Conservation (phyloP, 352 stramenopile species). For the Phytopythium cucurbitacearum region DNA sequence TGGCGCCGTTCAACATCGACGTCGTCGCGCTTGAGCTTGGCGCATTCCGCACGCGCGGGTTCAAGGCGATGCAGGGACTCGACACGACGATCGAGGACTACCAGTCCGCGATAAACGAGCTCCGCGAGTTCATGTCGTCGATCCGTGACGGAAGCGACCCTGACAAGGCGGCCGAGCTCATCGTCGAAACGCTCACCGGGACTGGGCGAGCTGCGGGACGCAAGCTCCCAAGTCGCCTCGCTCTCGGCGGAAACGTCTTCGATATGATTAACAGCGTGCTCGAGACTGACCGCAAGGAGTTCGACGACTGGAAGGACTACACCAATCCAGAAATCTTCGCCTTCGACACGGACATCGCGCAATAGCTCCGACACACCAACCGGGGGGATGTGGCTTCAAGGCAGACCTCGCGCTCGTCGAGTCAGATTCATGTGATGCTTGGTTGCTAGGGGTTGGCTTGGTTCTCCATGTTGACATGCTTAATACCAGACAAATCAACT, state of each 20-base stretch:
- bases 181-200: constrained; percentile 30
- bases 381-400: too few species aligned
- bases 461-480: too few species aligned
- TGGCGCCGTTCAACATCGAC: constrained; percentile 21
- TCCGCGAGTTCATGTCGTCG: constrained; percentile 19
- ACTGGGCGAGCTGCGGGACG: constrained; percentile 20
- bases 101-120: constrained; percentile 14
- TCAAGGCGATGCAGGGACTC: constrained; percentile 9
- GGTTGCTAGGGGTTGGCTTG: too few species aligned
- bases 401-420: too few species aligned
- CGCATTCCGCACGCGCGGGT: constrained; percentile 14
- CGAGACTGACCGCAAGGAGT: not conserved
- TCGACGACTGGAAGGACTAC: not conserved
- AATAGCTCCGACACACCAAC: too few species aligned
- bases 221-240: not conserved
- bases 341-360: too few species aligned
- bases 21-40: constrained; percentile 16
- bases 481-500: too few species aligned
- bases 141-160: constrained; percentile 17
- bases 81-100: constrained; percentile 2
- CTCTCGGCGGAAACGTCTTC: not conserved
- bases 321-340: too few species aligned
- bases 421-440: too few species aligned
- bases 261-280: not conserved
- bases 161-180: constrained; percentile 18